phyloP scores from a whole-genome alignment of 768 basidiomycete species.

The Russula dissimulans region DNA sequence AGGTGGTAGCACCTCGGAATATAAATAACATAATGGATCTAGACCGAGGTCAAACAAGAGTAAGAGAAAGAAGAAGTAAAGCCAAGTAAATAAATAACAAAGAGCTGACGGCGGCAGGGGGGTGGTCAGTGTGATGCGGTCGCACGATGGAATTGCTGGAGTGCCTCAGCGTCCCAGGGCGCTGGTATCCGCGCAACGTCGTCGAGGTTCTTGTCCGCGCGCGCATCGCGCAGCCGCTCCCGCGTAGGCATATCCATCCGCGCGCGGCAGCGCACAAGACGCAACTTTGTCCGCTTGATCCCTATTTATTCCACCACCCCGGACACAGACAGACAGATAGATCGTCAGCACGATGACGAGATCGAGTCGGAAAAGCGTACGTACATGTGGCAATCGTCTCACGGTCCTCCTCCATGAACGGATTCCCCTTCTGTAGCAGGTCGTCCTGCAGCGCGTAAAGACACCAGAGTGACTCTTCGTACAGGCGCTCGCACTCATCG shows the following conservation, averaged over 20 bases:
- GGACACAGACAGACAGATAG: neutral
- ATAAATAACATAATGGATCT: neutral
- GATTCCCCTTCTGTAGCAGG: constrained; percentile 68
- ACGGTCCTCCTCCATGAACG: constrained; percentile 77
- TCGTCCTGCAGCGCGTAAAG: constrained; percentile 89
- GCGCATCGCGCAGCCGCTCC: constrained; percentile 66
- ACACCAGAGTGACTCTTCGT: constrained; percentile 93
- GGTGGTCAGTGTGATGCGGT: neutral
- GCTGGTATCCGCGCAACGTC: constrained; percentile 63
- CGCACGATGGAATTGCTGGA: constrained; percentile 12
- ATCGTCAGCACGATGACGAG: neutral
- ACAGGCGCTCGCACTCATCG: constrained; percentile 84
- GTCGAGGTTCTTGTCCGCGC: constrained; percentile 69
- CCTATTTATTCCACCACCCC: constrained; percentile 32
- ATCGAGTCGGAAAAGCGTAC: constrained; percentile 22
- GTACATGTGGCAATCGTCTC: constrained; percentile 68
- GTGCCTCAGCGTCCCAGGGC: constrained; percentile 34
- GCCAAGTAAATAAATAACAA: neutral
- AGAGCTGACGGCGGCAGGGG: neutral
- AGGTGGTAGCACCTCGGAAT: neutral
- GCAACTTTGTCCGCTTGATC: constrained; percentile 80
- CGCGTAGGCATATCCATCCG: constrained; percentile 69
- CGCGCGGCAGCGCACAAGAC: constrained; percentile 66
- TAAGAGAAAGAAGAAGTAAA: neutral
- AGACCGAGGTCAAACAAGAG: neutral